phyloP scores from a whole-genome alignment of 2,329 filamentous ascomycete genomes.

The Capronia americana region DNA sequence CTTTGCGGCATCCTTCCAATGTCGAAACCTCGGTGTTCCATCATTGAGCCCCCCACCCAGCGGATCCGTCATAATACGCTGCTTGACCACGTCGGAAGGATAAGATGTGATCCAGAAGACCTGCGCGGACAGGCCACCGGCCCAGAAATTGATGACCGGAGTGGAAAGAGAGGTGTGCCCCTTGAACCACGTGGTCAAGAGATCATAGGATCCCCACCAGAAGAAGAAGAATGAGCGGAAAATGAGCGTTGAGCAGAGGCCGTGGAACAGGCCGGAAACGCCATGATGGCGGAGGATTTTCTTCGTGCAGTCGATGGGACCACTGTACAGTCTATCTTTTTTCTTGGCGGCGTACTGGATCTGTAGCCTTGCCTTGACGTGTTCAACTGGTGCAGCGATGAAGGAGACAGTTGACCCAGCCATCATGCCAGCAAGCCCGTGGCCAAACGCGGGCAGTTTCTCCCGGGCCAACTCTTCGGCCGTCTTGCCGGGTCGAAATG shows the following conservation, averaged over 20 bases:
- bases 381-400: slow-evolving; percentile 91
- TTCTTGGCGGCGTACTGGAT: slow-evolving; percentile 88
- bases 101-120: slow-evolving; percentile 94
- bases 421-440: slow-evolving; percentile 85
- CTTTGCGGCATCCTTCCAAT: slow-evolving; percentile 80
- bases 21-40: slow-evolving; percentile 69
- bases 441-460: slow-evolving; percentile 74
- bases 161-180: slow-evolving; percentile 72
- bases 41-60: slow-evolving; percentile 73
- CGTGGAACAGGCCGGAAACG: slow-evolving; percentile 80
- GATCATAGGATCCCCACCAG: slow-evolving; percentile 96
- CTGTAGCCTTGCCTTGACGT: slow-evolving; percentile 91
- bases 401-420: slow-evolving; percentile 91
- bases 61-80: slow-evolving; percentile 95
- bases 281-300: slow-evolving; percentile 72
- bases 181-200: slow-evolving; percentile 73
- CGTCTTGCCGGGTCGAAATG: slow-evolving; percentile 46
- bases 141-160: slow-evolving; percentile 94
- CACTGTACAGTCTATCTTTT: slow-evolving; percentile 77
- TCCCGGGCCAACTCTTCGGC: slow-evolving; percentile 32
- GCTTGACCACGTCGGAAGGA: slow-evolving; percentile 91
- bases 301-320: slow-evolving; percentile 80
- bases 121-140: slow-evolving; percentile 89
- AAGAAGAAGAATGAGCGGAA: slow-evolving; percentile 96
- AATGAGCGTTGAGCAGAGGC: slow-evolving; percentile 80